Evolutionary conservation across 2,329 filamentous ascomycete species (phyloP).

Genomic region (Aspergillus pseudoglaucus): DNA sequence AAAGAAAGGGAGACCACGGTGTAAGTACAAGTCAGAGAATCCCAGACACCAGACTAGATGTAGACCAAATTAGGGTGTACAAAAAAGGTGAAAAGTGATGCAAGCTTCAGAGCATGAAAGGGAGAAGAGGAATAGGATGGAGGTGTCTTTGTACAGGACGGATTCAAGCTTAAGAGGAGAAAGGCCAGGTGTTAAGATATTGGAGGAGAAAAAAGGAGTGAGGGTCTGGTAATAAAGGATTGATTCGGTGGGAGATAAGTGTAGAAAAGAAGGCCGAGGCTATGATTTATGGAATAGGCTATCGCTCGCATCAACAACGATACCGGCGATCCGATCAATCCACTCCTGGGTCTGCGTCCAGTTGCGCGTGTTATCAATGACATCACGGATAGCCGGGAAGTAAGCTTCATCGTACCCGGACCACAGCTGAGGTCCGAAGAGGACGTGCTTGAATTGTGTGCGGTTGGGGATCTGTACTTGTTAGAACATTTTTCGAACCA

Average conservation of each 20-base stretch:
- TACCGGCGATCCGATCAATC: conserved; percentile 64
- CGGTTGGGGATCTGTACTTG: conserved; percentile 65
- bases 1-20: too few species aligned
- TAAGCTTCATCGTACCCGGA: conserved; percentile 60
- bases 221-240: too few species aligned
- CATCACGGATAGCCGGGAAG: conserved; percentile 82
- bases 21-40: too few species aligned
- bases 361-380: conserved; percentile 59
- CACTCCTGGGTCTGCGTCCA: conserved; percentile 62
- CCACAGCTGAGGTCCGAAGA: conserved; percentile 80
- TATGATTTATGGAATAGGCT: conserved; percentile 23
- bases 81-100: too few species aligned
- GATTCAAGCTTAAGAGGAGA: too few species aligned
- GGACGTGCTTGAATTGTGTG: conserved; percentile 86
- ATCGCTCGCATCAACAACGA: conserved; percentile 57
- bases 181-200: too few species aligned
- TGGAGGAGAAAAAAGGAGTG: too few species aligned
- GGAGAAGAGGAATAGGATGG: too few species aligned
- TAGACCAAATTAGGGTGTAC: too few species aligned
- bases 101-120: too few species aligned
- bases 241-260: conserved; percentile 13
- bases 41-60: too few species aligned
- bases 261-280: not conserved
- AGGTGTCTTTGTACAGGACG: too few species aligned
- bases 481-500: not conserved